These are phyloP conservation scores for Blakeslea trispora DNA, from an alignment of 371 early-diverging fungal species.

Conservation along the genomic window DNA sequence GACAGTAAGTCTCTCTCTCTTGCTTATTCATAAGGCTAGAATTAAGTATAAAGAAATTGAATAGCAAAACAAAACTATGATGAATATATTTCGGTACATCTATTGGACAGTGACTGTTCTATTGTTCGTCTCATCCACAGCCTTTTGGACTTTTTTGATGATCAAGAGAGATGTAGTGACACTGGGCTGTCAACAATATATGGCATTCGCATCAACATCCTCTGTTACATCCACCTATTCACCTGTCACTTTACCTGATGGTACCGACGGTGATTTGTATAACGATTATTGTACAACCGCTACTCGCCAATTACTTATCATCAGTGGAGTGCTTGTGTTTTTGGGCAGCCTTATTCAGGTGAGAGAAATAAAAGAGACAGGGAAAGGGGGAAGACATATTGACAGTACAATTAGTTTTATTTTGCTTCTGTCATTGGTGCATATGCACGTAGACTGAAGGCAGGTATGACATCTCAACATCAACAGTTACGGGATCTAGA, in stretches of 20 bases:
- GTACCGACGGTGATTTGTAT: not conserved
- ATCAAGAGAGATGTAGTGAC: slow-evolving; percentile 13
- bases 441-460: slow-evolving; percentile 20
- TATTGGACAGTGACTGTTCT: slow-evolving; percentile 20
- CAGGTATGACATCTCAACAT: slow-evolving; percentile 15
- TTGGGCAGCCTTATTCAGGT: slow-evolving; percentile 17
- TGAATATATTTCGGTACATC: slow-evolving; percentile 18
- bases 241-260: slow-evolving; percentile 15
- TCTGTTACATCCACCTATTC: slow-evolving; percentile 7
- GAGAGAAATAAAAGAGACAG: not conserved
- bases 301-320: slow-evolving; percentile 17
- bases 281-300: slow-evolving; percentile 17
- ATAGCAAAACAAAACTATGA: slow-evolving; percentile 26
- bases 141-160: slow-evolving; percentile 18
- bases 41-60: no score
- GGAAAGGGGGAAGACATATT: no score
- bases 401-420: slow-evolving; percentile 14
- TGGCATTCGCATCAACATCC: not conserved
- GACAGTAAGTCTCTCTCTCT: slow-evolving; percentile 11
- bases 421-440: slow-evolving; percentile 24
- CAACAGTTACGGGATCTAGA: slow-evolving; percentile 25
- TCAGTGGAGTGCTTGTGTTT: slow-evolving; percentile 15
- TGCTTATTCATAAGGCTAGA: not conserved
- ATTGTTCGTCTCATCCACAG: slow-evolving; percentile 9
- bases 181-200: slow-evolving; percentile 11